Conservation (phyloP, 78 protist genomes). For the Tieghemostelium lacteum region DNA sequence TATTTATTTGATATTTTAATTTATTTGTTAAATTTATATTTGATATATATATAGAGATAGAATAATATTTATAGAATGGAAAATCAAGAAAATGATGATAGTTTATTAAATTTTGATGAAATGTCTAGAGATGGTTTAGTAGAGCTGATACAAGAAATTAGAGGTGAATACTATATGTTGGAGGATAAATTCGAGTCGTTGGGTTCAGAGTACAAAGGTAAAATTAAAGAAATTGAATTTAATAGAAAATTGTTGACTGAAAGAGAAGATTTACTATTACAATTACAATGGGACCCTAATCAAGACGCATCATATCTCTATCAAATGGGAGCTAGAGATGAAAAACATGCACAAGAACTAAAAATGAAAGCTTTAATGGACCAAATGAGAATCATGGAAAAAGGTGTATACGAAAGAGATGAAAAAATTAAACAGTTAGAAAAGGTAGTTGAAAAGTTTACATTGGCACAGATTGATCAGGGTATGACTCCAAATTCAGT, state of each 20-base stretch:
- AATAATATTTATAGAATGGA: neutral
- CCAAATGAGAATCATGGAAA: constrained; percentile 75
- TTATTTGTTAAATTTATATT: neutral
- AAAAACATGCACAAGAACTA: constrained; percentile 11
- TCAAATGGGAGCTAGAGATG: constrained; percentile 30
- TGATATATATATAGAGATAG: neutral
- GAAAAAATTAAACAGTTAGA: constrained; percentile 46
- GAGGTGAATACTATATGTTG: constrained; percentile 55
- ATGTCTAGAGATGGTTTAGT: constrained; percentile 29
- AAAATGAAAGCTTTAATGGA: constrained; percentile 44
- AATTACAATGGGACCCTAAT: constrained; percentile 66
- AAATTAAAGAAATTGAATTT: constrained; percentile 40
- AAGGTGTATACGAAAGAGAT: constrained; percentile 66
- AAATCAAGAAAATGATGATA: constrained; percentile 24
- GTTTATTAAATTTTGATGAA: constrained; percentile 12
- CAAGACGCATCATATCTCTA: constrained; percentile 45
- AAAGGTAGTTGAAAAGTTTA: constrained; percentile 21
- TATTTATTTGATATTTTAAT: neutral
- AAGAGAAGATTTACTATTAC: constrained; percentile 63
- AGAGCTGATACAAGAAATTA: constrained; percentile 37
- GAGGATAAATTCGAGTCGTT: constrained; percentile 5
- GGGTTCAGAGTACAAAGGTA: neutral
- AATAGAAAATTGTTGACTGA: constrained; percentile 52
- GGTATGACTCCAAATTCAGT: constrained; percentile 11
- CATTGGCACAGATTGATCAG: constrained; percentile 6